Evolutionary conservation across 2,329 filamentous ascomycete genomes (phyloP).

Genomic region (Ascosphaera aggregata): DNA sequence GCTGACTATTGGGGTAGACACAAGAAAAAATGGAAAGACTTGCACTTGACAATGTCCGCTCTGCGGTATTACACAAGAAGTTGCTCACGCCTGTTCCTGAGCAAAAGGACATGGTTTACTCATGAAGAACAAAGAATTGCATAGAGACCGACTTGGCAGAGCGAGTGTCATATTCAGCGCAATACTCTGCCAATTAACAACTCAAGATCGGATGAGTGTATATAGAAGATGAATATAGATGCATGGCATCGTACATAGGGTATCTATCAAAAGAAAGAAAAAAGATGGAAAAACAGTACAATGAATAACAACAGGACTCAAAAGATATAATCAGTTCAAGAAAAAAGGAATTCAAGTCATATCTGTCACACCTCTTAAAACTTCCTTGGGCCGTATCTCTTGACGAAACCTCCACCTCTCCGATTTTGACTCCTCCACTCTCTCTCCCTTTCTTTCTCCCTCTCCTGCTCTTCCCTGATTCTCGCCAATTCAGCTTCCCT

Average conservation of each 20-base stretch:
- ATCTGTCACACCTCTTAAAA: no score
- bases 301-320: not conserved
- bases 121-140: no score
- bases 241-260: not conserved
- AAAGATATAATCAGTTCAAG: not conserved
- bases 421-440: slow-evolving; percentile 29
- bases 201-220: not conserved
- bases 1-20: slow-evolving; percentile 16
- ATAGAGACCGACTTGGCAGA: no score
- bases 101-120: slow-evolving; percentile 31
- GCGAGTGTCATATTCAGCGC: no score
- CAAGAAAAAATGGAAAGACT: slow-evolving; percentile 45
- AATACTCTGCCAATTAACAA: no score
- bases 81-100: slow-evolving; percentile 51
- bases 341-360: no score
- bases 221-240: no score
- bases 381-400: not conserved
- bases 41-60: slow-evolving; percentile 45
- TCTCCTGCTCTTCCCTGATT: slow-evolving; percentile 36
- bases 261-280: not conserved
- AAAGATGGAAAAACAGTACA: not conserved
- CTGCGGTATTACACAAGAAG: slow-evolving; percentile 36
- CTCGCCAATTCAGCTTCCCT: slow-evolving; percentile 31
- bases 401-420: slow-evolving; percentile 16
- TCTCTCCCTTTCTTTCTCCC: slow-evolving; percentile 29